phyloP scores from a whole-genome alignment of 352 stramenopile genomes.

The Globisporangium alternatum region DNA sequence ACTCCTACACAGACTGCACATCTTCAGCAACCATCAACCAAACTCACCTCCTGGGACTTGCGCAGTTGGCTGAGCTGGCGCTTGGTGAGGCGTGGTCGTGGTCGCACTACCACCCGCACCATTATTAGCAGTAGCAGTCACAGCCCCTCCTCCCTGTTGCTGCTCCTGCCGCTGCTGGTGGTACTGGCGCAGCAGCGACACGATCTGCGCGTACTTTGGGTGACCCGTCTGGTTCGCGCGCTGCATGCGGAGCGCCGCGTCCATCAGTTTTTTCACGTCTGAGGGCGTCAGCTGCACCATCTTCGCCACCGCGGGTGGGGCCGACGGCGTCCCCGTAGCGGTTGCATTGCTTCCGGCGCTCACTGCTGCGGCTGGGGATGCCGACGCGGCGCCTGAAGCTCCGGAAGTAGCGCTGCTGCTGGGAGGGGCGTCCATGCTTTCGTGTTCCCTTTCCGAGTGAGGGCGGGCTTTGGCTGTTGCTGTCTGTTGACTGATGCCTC shows the following conservation, averaged over 20 bases:
- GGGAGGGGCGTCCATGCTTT: too few species aligned
- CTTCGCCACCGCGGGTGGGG: neutral
- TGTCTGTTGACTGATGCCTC: too few species aligned
- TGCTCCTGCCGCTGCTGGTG: slow-evolving; percentile 38
- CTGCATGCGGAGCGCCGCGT: slow-evolving; percentile 80
- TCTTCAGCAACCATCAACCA: neutral
- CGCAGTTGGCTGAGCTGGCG: neutral
- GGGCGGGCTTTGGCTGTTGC: too few species aligned
- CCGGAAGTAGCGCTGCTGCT: too few species aligned
- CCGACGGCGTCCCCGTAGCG: neutral
- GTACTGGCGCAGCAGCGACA: slow-evolving; percentile 71
- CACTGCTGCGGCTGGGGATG: too few species aligned
- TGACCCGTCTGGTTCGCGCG: slow-evolving; percentile 69
- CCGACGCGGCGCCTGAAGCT: too few species aligned
- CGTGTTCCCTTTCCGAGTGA: too few species aligned
- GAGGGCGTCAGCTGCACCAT: slow-evolving; percentile 43
- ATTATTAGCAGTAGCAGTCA: neutral
- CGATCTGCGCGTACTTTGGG: slow-evolving; percentile 86
- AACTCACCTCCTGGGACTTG: slow-evolving; percentile 6
- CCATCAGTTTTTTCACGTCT: slow-evolving; percentile 84
- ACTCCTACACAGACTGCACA: neutral
- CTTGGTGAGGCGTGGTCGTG: slow-evolving; percentile 3
- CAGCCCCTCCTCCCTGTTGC: slow-evolving; percentile 19
- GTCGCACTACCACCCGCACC: neutral
- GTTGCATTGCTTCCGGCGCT: neutral